Evolutionary conservation across 345 rosid species (phyloP).

Genomic region (Erodium maritimum): DNA sequence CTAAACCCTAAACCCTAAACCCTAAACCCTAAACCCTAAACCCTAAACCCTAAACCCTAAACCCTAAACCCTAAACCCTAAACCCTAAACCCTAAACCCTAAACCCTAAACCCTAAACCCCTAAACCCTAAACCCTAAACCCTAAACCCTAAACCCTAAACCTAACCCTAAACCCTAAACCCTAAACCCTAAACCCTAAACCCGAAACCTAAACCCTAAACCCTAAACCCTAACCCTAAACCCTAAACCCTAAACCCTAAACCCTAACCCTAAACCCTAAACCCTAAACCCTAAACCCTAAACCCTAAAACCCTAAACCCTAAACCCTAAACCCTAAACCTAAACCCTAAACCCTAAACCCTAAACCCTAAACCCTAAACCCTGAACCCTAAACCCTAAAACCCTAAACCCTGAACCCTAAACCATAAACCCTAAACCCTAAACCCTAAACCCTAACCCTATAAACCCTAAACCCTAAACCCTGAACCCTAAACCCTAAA

Average conservation of each 20-base stretch:
- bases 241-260: neutral
- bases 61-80: slow-evolving; percentile 8
- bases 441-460: neutral
- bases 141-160: neutral
- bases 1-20: slow-evolving; percentile 1
- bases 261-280: neutral
- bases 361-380: slow-evolving; percentile 7
- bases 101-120: neutral
- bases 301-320: too few relatives aligned
- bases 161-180: slow-evolving; percentile 1
- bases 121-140: neutral
- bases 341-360: slow-evolving; percentile 6
- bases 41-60: slow-evolving; percentile 8
- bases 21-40: slow-evolving; percentile 7
- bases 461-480: neutral
- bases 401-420: too few relatives aligned
- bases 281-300: neutral
- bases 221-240: slow-evolving; percentile 1
- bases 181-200: slow-evolving; percentile 4
- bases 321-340: slow-evolving; percentile 5
- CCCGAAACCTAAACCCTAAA: slow-evolving; percentile 7
- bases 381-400: slow-evolving; percentile 1
- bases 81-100: slow-evolving; percentile 3
- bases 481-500: slow-evolving; percentile 1
- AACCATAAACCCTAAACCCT: slow-evolving; percentile 7